Evolutionary conservation across 208 protist genomes (phyloP).

Genomic region (Leishmania martiniquensis): DNA sequence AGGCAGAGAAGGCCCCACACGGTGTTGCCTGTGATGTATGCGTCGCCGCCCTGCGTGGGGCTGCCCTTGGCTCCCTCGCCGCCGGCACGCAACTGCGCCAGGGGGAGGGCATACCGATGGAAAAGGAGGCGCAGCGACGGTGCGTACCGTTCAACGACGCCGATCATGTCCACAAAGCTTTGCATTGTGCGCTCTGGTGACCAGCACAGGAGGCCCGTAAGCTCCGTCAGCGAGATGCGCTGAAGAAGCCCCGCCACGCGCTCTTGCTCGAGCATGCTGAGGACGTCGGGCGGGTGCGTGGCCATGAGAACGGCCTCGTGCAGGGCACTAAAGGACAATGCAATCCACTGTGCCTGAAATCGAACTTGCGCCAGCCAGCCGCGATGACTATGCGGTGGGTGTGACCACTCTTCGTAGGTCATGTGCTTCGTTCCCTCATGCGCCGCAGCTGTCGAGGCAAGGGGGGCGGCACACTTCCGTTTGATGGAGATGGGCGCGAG

Average conservation of each 20-base stretch:
- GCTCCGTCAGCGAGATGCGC: slow-evolving; percentile 45
- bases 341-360: slow-evolving; percentile 75
- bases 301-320: slow-evolving; percentile 56
- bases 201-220: slow-evolving; percentile 63
- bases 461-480: not conserved
- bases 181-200: slow-evolving; percentile 30
- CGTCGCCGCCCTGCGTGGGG: not conserved
- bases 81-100: slow-evolving; percentile 16
- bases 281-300: slow-evolving; percentile 17
- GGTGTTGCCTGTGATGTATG: slow-evolving; percentile 50
- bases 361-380: slow-evolving; percentile 50
- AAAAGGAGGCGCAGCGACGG: slow-evolving; percentile 59
- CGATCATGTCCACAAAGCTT: slow-evolving; percentile 58
- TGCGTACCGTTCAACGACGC: slow-evolving; percentile 51
- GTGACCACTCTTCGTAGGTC: slow-evolving; percentile 57
- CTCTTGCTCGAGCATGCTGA: slow-evolving; percentile 62
- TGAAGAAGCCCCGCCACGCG: slow-evolving; percentile 39
- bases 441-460: not conserved
- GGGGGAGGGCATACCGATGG: slow-evolving; percentile 45
- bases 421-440: slow-evolving; percentile 28
- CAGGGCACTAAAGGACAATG: slow-evolving; percentile 69
- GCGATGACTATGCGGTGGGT: slow-evolving; percentile 59
- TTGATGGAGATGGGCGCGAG: slow-evolving; percentile 20
- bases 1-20: slow-evolving; percentile 68
- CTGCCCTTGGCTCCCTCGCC: not conserved